phyloP scores from a whole-genome alignment of 106 monocot species.

The Triglochin maritima region DNA sequence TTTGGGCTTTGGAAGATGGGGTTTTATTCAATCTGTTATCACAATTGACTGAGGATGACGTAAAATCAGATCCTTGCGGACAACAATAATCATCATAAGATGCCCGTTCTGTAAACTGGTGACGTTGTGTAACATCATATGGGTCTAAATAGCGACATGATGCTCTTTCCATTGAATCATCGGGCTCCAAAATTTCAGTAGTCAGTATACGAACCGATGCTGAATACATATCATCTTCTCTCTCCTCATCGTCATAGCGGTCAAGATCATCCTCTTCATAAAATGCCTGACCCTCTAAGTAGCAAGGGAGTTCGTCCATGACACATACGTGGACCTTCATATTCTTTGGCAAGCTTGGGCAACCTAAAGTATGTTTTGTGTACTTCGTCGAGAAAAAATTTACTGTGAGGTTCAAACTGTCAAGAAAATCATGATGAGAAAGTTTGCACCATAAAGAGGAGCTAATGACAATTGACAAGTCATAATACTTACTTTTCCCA shows the following conservation, averaged over 20 bases:
- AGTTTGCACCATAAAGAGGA: not conserved
- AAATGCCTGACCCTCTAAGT: conserved; percentile 18
- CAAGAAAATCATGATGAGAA: not conserved
- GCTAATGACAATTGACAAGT: not conserved
- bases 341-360: conserved; percentile 68
- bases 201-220: not conserved
- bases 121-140: too few relatives aligned
- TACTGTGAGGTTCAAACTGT: conserved; percentile 69
- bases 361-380: conserved; percentile 39
- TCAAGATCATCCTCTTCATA: conserved; percentile 16
- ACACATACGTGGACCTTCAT: conserved; percentile 46
- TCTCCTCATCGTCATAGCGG: conserved; percentile 8
- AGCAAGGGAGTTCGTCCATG: conserved; percentile 88
- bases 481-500: conserved; percentile 64
- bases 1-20: not conserved
- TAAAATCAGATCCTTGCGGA: not conserved
- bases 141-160: not conserved
- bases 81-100: not conserved
- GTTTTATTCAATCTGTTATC: not conserved
- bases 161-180: not conserved
- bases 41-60: not conserved
- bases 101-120: too few relatives aligned
- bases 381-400: conserved; percentile 90
- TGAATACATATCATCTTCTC: conserved; percentile 3
- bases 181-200: not conserved